Evolutionary conservation across 1,284 basidiomycete genomes (phyloP), one percentile per base, ranked within the genome.

Genomic region (Singerocomus inundabilis): DNA sequence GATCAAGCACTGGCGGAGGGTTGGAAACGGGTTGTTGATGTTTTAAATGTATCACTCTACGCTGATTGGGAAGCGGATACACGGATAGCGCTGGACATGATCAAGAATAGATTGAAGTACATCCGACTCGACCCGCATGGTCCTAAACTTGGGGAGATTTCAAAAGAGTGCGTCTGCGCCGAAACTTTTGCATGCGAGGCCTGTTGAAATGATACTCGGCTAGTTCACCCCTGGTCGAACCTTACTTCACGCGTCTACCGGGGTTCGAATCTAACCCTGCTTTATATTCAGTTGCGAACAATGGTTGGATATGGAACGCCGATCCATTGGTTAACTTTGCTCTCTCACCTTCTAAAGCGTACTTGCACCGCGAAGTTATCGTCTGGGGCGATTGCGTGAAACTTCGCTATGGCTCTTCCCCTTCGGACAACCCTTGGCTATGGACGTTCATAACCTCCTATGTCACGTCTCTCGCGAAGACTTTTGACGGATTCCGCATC

Each of bases 321-420:
- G 88, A 99, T 68, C 96, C 96, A 0, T 78, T 99, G 18, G 79
- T 85, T 57, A 97, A 98, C 73, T 99, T 99, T 72, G 96, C 95
- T 9, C 81, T 92, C n/a, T 82, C 83, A 42, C 88, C 91, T 1
- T 98, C 95, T n/a, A 96, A 96, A 67, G 90, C 94, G 1, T 99
- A 99, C 69, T 79, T 98, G 41, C 86, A 93, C 28, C 88, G 96
- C 45, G 93, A 98, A 70, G 92, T 99, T 43, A 98, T 99, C 59
- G 92, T 88, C 16, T 99, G 96, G 96, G 86, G 87, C 36, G 97
- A 99, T 70, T 98, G 96, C 66, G 96, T 98, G 64, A 99, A 99
- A 70, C 81, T 98, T 39, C 89, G 95, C 35, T 99, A 98, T 64
- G 96, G 94, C 13, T 72, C 78, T 8, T 76, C 78, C 3, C 86